Evolutionary conservation across 176 grass and related monocot genomes (phyloP), one percentile per base, ranked within the genome.

Genomic region (Carex myosuroides): DNA sequence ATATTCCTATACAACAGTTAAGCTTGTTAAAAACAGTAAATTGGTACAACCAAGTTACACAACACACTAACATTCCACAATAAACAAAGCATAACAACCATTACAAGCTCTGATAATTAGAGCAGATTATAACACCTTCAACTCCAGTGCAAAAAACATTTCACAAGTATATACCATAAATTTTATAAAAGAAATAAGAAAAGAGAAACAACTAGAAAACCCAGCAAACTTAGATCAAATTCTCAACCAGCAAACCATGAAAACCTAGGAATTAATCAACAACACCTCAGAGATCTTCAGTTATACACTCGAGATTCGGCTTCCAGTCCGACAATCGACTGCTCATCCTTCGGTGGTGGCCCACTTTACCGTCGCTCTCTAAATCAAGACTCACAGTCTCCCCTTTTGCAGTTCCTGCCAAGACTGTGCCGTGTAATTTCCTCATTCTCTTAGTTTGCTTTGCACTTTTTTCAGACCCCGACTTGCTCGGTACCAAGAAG

Each of bases 291-390:
- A 86, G 80, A 91, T 86, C 85, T 81, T 97, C 95, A 5, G 78
- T 86, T 73, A 97, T 91, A 88, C 92, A 88, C 78, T 94, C 89
- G 37, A 97, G 95, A 80, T 94, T 91, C 65, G 95, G 92, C 78
- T 74, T 88, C 92, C 92, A 94, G 17, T 82, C 84, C 12, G 83
- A 70, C 12, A 91, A 18, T 1, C 90, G 79, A 66, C 68, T 63
- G 33, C 87, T 86, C 13, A 54, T 32, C 1, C 92, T 86, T 41
- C 85, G 79, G 37, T 90, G 83, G 59, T 94, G 90, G 18, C 62
- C 55, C 55, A 73, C 79, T 64, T 69, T 88, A 80, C 85, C 90
- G 20, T 71, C 78, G 20, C 3, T 13, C 46, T 83, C 4, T 84
- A 84, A 16, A 67, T 65, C 61, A 41, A 4, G 14, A 85, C 59